Evolutionary conservation across 2,329 filamentous ascomycete species (phyloP).

Genomic region (Trichoderma lentiforme): DNA sequence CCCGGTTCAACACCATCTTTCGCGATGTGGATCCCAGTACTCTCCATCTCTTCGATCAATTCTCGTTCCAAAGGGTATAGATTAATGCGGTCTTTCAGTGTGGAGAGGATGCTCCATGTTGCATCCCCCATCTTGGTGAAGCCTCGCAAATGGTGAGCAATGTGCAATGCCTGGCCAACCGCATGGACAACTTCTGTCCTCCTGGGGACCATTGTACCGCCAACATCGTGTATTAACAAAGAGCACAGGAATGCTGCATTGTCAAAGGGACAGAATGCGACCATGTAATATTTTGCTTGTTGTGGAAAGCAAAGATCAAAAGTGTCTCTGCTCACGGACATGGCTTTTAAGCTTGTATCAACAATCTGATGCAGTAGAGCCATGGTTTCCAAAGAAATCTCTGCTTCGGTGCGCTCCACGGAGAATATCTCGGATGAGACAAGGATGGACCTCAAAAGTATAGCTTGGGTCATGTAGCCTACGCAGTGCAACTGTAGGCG

Average conservation of each 20-base stretch:
- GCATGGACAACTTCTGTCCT: not conserved
- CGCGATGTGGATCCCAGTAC: not conserved
- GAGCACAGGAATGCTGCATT: conserved; percentile 6
- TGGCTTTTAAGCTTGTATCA: conserved; percentile 1
- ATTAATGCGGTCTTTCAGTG: not conserved
- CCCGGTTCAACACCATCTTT: not conserved
- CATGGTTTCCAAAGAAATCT: not conserved
- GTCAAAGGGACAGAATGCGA: conserved; percentile 7
- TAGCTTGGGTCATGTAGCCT: not conserved
- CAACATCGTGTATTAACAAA: not conserved
- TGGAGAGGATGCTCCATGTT: conserved; percentile 1
- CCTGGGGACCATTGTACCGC: not conserved
- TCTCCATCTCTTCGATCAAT: not conserved
- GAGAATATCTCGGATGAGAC: not conserved
- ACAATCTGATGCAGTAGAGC: not conserved
- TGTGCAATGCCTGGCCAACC: conserved; percentile 1
- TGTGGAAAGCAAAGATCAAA: conserved; percentile 12
- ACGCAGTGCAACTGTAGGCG: conserved; percentile 1
- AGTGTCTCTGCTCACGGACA: conserved; percentile 4
- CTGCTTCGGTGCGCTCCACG: not conserved
- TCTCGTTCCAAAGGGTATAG: not conserved
- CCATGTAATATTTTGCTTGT: conserved; percentile 5
- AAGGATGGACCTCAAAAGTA: not conserved
- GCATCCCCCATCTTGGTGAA: not conserved
- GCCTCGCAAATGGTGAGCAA: not conserved